Evolutionary conservation across 208 protist genomes (phyloP).

Genomic region (Leishmania lainsoni): DNA sequence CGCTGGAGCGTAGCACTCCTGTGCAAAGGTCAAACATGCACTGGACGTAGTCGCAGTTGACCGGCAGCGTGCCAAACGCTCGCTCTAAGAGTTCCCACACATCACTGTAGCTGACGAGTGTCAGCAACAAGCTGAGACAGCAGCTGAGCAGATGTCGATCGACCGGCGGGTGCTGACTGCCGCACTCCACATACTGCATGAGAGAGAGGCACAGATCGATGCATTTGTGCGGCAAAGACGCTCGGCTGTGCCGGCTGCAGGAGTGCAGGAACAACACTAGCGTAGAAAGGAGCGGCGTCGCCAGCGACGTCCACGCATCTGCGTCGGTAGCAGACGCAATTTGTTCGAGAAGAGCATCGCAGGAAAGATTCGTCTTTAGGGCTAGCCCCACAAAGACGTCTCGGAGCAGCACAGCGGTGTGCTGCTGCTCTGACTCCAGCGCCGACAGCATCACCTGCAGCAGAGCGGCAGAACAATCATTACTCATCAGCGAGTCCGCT

Average conservation of each 20-base stretch:
- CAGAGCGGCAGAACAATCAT: conserved; percentile 33
- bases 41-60: conserved; percentile 36
- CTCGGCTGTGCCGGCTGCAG: conserved; percentile 34
- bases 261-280: conserved; percentile 47
- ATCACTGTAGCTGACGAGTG: conserved; percentile 63
- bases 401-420: conserved; percentile 43
- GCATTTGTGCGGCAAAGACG: conserved; percentile 49
- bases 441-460: conserved; percentile 46
- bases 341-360: conserved; percentile 37
- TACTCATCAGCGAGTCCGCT: conserved; percentile 16
- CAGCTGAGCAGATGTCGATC: conserved; percentile 58
- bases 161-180: conserved; percentile 25
- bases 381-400: conserved; percentile 49
- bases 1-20: conserved; percentile 38
- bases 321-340: conserved; percentile 37
- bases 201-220: conserved; percentile 69
- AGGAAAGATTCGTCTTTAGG: conserved; percentile 48
- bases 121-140: conserved; percentile 56
- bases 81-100: conserved; percentile 59
- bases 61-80: conserved; percentile 33
- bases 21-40: conserved; percentile 60
- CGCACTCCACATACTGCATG: conserved; percentile 35
- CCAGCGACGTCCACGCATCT: conserved; percentile 34
- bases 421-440: conserved; percentile 8
- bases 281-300: conserved; percentile 53